Evolutionary conservation across 495 filamentous ascomycete species (phyloP).

Genomic region (Aspergillus steynii): DNA sequence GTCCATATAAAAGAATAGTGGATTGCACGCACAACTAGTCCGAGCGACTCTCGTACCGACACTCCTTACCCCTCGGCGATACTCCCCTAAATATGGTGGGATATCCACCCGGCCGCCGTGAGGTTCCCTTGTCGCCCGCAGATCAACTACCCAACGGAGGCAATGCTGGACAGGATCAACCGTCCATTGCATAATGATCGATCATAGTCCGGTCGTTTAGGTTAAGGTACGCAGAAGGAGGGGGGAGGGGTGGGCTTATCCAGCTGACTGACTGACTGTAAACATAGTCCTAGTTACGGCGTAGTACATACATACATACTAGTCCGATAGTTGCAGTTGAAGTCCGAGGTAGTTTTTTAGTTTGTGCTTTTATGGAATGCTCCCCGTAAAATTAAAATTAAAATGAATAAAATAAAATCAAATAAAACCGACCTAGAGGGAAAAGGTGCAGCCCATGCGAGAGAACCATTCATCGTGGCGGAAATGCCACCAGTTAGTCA

Average conservation of each 20-base stretch:
- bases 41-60: too few relatives aligned
- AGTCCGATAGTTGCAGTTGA: not conserved
- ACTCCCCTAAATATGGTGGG: not conserved
- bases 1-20: not conserved
- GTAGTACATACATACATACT: not conserved
- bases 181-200: constrained; percentile 18
- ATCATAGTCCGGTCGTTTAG: constrained; percentile 21
- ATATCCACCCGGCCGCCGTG: not conserved
- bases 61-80: not conserved
- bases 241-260: not conserved
- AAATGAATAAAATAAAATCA: too few relatives aligned
- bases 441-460: not conserved
- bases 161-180: constrained; percentile 17
- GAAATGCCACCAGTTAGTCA: not conserved
- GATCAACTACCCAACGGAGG: constrained; percentile 23
- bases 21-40: not conserved
- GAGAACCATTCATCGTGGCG: not conserved
- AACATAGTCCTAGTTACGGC: not conserved
- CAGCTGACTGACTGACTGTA: not conserved
- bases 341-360: constrained; percentile 2
- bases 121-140: constrained; percentile 8
- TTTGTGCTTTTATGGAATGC: not conserved
- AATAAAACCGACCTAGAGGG: too few relatives aligned
- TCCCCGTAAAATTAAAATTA: not conserved
- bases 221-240: constrained; percentile 15